Conservation (phyloP, 129 eudicot species). For the Chrysanthemum makinoi region DNA sequence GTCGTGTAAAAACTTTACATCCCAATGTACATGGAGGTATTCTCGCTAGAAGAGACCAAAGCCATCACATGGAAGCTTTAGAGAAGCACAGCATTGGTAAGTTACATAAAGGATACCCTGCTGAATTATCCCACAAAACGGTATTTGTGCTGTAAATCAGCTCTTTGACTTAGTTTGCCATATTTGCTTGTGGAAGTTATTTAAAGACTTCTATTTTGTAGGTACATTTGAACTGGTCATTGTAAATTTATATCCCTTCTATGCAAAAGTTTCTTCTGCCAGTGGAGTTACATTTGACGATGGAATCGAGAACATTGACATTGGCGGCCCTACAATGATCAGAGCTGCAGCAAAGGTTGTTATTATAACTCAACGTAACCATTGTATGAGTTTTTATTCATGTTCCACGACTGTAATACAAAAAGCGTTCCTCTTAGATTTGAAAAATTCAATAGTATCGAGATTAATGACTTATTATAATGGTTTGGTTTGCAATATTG, state of each 20-base stretch:
- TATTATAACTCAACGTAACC: not conserved
- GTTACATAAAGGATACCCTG: conserved; percentile 17
- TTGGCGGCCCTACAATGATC: conserved; percentile 99
- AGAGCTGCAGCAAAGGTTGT: conserved; percentile 98
- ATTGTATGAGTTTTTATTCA: not conserved
- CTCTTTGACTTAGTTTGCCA: not conserved
- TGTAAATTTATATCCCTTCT: conserved; percentile 93
- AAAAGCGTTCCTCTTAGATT: not conserved
- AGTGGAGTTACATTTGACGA: conserved; percentile 68
- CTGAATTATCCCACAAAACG: not conserved
- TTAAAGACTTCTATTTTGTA: conserved; percentile 13
- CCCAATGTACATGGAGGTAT: conserved; percentile 93
- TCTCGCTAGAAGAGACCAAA: conserved; percentile 95
- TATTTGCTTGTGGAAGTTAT: not conserved
- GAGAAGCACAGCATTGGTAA: conserved; percentile 74
- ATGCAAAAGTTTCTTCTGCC: conserved; percentile 76
- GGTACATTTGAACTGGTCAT: conserved; percentile 94
- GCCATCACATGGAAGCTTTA: conserved; percentile 96
- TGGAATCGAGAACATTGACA: conserved; percentile 96
- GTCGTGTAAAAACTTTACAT: conserved; percentile 98
- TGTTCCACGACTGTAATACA: not conserved
- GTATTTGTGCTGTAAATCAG: not conserved
- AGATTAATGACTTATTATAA: not conserved
- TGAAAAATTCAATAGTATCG: not conserved
- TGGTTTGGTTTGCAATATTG: not conserved